These are phyloP conservation scores for Trichoderma semiorbis DNA, from an alignment of 2,329 filamentous ascomycete species.

Conservation along the genomic window DNA sequence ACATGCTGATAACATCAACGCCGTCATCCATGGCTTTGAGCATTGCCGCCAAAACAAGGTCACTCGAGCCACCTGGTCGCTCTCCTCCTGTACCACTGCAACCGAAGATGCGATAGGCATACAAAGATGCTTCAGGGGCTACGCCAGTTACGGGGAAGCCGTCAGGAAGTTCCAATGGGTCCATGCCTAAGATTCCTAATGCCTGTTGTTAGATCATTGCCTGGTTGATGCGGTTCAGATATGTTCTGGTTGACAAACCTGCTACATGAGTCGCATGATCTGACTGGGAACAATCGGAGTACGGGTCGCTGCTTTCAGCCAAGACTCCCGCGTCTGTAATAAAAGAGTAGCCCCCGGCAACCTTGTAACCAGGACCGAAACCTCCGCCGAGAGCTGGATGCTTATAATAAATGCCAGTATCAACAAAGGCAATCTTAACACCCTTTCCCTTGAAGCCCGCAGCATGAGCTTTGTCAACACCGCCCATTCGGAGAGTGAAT, in stretches of 20 bases:
- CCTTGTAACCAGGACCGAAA: background rate
- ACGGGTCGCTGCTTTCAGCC: background rate
- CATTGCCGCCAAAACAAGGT: background rate
- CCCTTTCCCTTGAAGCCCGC: background rate
- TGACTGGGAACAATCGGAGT: background rate
- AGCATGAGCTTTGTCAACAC: background rate
- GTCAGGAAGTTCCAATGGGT: background rate
- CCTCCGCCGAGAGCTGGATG: conserved; percentile 2
- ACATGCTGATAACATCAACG: conserved; percentile 1
- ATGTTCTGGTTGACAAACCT: background rate
- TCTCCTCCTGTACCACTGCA: background rate
- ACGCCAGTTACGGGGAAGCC: background rate
- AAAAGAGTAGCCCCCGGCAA: background rate
- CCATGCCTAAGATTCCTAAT: conserved; percentile 1
- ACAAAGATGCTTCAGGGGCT: background rate
- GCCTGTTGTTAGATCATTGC: background rate
- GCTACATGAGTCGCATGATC: conserved; percentile 4
- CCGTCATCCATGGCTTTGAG: background rate
- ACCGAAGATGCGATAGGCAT: background rate
- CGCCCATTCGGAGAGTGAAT: background rate
- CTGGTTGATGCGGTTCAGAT: too few relatives aligned
- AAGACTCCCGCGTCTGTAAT: background rate
- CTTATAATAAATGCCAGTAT: conserved; percentile 2
- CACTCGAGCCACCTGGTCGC: background rate
- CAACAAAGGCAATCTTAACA: background rate